Conservation (phyloP, 352 stramenopile species). For the Pythium sp. region DNA sequence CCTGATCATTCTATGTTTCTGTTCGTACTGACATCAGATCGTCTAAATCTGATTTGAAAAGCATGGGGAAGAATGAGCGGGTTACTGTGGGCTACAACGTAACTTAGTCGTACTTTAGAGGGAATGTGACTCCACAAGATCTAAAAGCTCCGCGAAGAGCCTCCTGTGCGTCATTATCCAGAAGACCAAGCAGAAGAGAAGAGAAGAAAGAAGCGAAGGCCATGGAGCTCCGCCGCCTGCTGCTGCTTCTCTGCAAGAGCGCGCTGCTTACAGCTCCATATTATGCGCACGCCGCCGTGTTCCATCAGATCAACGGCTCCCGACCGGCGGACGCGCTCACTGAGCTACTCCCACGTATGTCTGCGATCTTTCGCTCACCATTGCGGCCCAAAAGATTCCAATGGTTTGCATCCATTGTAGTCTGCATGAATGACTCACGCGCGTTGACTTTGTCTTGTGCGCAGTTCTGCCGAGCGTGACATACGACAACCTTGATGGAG, state of each 20-base stretch:
- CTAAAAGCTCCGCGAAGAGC: not conserved
- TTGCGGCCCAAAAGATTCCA: not conserved
- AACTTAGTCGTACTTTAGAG: not conserved
- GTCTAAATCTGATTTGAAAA: not conserved
- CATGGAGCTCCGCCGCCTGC: not conserved
- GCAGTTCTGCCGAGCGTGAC: constrained; percentile 44
- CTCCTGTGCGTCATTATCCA: not conserved
- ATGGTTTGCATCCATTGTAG: not conserved
- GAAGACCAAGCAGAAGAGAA: not conserved
- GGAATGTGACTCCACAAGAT: not conserved
- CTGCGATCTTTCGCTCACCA: not conserved
- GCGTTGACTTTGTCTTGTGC: not conserved
- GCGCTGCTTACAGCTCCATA: not conserved
- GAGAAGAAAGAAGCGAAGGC: not conserved
- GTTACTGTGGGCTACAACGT: not conserved
- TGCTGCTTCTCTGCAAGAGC: not conserved
- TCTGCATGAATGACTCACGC: not conserved
- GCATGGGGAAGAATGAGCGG: not conserved
- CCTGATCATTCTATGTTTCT: too few relatives aligned
- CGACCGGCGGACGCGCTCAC: constrained; percentile 1
- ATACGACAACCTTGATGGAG: constrained; percentile 59
- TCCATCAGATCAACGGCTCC: constrained; percentile 7
- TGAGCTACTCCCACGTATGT: constrained; percentile 3
- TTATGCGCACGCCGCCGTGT: not conserved
- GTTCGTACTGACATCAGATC: not conserved